These are phyloP conservation scores for Rhizophagus sp. DNA, from an alignment of 192 early-diverging fungal genomes.

Conservation along the genomic window DNA sequence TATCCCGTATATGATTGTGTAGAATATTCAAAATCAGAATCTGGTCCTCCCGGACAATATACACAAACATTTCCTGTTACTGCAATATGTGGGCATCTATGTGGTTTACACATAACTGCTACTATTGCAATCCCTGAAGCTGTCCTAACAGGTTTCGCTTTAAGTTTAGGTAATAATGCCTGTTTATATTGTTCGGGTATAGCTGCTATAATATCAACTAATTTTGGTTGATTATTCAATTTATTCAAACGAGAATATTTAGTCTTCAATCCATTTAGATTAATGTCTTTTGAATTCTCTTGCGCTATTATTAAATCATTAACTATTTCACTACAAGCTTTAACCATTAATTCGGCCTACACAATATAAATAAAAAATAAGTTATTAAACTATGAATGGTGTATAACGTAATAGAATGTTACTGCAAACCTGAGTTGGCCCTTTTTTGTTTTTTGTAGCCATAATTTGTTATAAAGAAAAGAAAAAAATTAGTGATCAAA, in stretches of 20 bases:
- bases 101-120: conserved; percentile 97
- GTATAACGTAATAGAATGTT: neutral
- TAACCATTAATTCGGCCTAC: conserved; percentile 78
- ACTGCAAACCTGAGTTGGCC: neutral
- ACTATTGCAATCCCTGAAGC: conserved; percentile 93
- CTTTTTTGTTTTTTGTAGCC: neutral
- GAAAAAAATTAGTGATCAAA: too few species aligned
- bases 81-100: conserved; percentile 97
- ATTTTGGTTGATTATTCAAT: conserved; percentile 84
- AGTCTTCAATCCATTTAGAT: conserved; percentile 84
- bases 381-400: neutral
- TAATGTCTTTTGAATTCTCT: conserved; percentile 70
- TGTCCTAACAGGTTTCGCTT: conserved; percentile 96
- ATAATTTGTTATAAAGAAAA: neutral
- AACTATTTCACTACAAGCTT: conserved; percentile 87
- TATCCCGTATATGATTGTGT: conserved; percentile 99
- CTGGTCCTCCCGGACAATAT: conserved; percentile 97
- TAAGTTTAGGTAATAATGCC: conserved; percentile 80
- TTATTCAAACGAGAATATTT: conserved; percentile 73
- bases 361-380: neutral
- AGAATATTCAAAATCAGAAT: conserved; percentile 99
- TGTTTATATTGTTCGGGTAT: conserved; percentile 93
- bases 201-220: conserved; percentile 97
- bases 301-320: conserved; percentile 79
- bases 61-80: conserved; percentile 99